Base-by-base conservation (phyloP, 2,329 filamentous ascomycete genomes). In the Cercospora janseana region DNA sequence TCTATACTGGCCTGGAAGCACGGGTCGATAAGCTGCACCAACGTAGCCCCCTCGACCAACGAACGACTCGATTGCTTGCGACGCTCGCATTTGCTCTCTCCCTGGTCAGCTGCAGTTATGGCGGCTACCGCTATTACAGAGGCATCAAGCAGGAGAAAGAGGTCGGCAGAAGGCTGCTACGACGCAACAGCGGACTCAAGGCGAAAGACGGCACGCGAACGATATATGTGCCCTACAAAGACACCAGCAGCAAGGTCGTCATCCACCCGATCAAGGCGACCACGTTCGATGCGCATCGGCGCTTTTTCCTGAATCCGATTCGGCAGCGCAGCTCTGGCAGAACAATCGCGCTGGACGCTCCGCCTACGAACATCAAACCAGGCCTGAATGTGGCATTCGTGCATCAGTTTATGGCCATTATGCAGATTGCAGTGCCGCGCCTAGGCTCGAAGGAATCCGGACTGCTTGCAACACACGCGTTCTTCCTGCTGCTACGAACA, bases 401-500 rank as follows among this genome's bases (percentile, higher is more conserved):
- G 46, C 93, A 98, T 68, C 93, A 98, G 70, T 97, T 98, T 63
- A 78, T 97, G 44, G 96, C 92, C 65, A 74, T 98, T 47, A 82
- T 97, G 73, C 96, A 90, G 71, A 97, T 98, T 66, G 95, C 97
- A 89, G 87, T 98, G 55, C 93, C 93, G 4, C 78, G 92, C 56
- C 95, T 92, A 87, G 86, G 86, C 12, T 95, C 90, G 69, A 98
- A 98, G 69, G 93, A 97, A 73, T 91, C 92, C 0, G 92, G 91
- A 1, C 73, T 98, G 56, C 75, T 98, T 23, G 71, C 95, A 55
- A 93, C 90, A 63, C 93, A 98, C 65, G 86, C 88, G 13, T 77
- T 89, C 23, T 98, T 97, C 69, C 72, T 98, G 56, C 83, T 98
- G 76, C 76, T 97, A 45, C 79, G 93, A 53, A 98, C 93, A 35